Percentiles rank a stretch among this genome's conserved stretches.
phyloP scores from a whole-genome alignment of 1,284 basidiomycete species.

The Cystobasidium sp. region DNA sequence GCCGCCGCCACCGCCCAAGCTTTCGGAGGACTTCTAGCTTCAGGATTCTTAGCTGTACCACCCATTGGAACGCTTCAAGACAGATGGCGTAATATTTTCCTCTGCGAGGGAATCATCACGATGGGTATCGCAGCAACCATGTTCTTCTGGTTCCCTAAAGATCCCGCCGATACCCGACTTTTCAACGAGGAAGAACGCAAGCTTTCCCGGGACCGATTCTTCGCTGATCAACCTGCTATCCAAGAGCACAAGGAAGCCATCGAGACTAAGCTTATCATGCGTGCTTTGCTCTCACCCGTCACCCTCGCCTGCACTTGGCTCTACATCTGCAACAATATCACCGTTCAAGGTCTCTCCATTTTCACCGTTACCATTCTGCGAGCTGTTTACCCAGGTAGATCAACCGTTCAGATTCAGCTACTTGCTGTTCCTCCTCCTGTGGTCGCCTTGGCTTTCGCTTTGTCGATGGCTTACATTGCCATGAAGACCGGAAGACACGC shows the following conservation, averaged over 20 bases:
- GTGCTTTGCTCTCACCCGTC: conserved; percentile 44
- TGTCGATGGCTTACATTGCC: conserved; percentile 47
- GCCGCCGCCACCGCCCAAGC: conserved; percentile 42
- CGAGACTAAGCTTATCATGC: conserved; percentile 44
- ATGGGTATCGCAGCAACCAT: conserved; percentile 43
- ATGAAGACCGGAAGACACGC: conserved; percentile 45
- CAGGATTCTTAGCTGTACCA: conserved; percentile 37
- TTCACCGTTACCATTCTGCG: conserved; percentile 53
- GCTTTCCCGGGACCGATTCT: conserved; percentile 50
- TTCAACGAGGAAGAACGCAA: conserved; percentile 50
- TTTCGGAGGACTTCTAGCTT: conserved; percentile 45
- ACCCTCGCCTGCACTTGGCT: conserved; percentile 46
- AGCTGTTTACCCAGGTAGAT: conserved; percentile 51
- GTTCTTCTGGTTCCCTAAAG: conserved; percentile 48
- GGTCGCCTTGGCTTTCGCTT: conserved; percentile 46
- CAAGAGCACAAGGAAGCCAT: conserved; percentile 48
- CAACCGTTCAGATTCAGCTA: conserved; percentile 49
- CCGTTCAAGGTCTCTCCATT: conserved; percentile 49
- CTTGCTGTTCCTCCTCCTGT: conserved; percentile 49
- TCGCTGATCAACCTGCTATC: conserved; percentile 50
- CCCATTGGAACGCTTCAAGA: conserved; percentile 47
- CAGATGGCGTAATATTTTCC: conserved; percentile 46
- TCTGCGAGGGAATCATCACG: conserved; percentile 54
- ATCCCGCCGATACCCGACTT: conserved; percentile 49
- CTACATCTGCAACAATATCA: conserved; percentile 47